Percentiles rank a stretch among this genome's conserved stretches.
Evolutionary conservation across 1,284 basidiomycete genomes (phyloP).

Genomic region (Cutaneotrichosporon sp.): DNA sequence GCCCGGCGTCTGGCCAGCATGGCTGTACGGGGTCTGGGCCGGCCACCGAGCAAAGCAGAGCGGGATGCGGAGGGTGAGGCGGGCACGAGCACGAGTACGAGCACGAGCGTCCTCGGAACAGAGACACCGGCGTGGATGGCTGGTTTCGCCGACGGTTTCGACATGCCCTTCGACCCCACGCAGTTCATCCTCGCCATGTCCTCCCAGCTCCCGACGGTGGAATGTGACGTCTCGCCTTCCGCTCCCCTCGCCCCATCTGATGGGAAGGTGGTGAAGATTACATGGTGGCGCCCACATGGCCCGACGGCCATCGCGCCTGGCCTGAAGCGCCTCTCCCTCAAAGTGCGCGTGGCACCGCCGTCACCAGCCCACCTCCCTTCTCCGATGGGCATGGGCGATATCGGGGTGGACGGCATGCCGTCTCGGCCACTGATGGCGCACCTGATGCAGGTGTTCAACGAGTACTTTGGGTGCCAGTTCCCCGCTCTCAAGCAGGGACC

Average conservation of each 20-base stretch:
- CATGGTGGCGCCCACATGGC: conserved; percentile 41
- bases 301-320: conserved; percentile 36
- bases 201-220: conserved; percentile 30
- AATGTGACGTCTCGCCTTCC: conserved; percentile 13
- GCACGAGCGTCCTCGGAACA: too few relatives aligned
- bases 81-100: too few relatives aligned
- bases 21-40: conserved; percentile 12
- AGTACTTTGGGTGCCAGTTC: conserved; percentile 33
- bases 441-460: conserved; percentile 30
- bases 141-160: too few relatives aligned
- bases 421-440: conserved; percentile 28
- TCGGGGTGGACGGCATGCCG: conserved; percentile 26
- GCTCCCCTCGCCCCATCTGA: background rate
- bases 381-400: conserved; percentile 9
- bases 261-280: conserved; percentile 30
- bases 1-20: conserved; percentile 5
- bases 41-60: conserved; percentile 11
- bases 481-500: conserved; percentile 19
- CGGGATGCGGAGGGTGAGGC: background rate
- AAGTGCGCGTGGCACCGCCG: conserved; percentile 28
- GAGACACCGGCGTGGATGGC: too few relatives aligned
- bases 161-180: conserved; percentile 24
- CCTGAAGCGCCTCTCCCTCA: conserved; percentile 34
- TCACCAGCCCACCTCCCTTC: conserved; percentile 1
- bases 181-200: conserved; percentile 34